Base-by-base conservation (phyloP, 1,139 yeast genomes). In the Suhomyces anneliseae region DNA sequence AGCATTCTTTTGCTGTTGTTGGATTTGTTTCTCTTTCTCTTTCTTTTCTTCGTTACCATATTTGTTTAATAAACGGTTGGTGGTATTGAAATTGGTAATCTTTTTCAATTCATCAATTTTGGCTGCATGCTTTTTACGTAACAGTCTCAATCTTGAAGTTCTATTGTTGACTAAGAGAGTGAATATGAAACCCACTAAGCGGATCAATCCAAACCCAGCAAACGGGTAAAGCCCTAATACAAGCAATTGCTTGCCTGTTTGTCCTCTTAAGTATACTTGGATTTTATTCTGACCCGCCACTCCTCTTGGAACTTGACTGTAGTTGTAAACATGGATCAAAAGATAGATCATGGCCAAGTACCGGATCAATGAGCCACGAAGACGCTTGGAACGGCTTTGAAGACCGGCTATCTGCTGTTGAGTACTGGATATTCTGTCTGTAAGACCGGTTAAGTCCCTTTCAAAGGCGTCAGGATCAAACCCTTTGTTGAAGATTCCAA, bases 31-130 rank as follows among this genome's bases (percentile, higher is more conserved):
- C 15, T 27, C 26, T n/a, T 15, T 24, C 11, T 33, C 44, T 38
- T 66, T 69, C 40, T 62, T 69, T 8, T 66, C 57, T 6, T 75
- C 81, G 41, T 72, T 69, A 2, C 82, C 83, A 58, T 82, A 90
- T 56, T 90, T 76, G 46, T 76, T 80, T 43, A 93, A 69, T 47
- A 92, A 72, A 12, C 87, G 83, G 62, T 82, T 83, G 1, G 97
- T 89, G 19, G 85, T 78, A 57, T 86, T 81, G 65, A 83, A 93
- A 57, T 88, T 87, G 24, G 97, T 88, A 56, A 81, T 76, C 50
- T 82, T 81, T 66, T 92, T 92, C 66, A 92, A 73, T 49, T 87
- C 90, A 15, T 83, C 85, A 42, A 92, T 77, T 64, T 86, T 85
- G 31, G 70, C 72, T 49, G 74, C 70, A 53, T 87, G 95, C 47